Conservation (phyloP, 2,329 filamentous ascomycete genomes). For the Pyrenochaeta sp. region DNA sequence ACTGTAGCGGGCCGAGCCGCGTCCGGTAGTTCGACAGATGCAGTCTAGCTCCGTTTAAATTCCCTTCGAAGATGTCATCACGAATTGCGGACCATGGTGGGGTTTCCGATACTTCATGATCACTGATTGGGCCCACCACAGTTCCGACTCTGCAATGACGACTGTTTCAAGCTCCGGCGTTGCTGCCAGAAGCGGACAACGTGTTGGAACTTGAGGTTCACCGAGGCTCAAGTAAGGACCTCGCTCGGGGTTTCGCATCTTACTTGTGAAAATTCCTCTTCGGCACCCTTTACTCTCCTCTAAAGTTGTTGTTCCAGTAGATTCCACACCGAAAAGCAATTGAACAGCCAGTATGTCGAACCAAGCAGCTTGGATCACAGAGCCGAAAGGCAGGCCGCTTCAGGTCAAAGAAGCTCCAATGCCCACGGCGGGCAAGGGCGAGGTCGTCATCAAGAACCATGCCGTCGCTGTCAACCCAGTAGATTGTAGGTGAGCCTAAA, state of each 20-base stretch:
- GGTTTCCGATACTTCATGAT: not conserved
- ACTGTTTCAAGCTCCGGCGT: not conserved
- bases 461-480: conserved; percentile 46
- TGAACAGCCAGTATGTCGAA: conserved; percentile 35
- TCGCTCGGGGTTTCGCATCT: not conserved
- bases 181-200: not conserved
- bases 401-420: conserved; percentile 41
- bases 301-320: not conserved
- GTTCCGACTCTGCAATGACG: not conserved
- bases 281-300: not conserved
- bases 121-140: not conserved
- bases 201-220: not conserved
- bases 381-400: conserved; percentile 37
- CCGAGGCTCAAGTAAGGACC: not conserved
- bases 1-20: not conserved
- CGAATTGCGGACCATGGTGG: not conserved
- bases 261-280: not conserved
- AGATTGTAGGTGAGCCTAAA: conserved; percentile 30
- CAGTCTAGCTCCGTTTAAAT: not conserved
- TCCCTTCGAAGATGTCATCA: not conserved
- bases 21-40: not conserved
- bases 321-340: not conserved
- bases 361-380: conserved; percentile 45
- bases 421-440: conserved; percentile 36
- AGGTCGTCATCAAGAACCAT: conserved; percentile 47